Evolutionary conservation across 2,329 filamentous ascomycete genomes (phyloP).

Genomic region (Emmonsiellopsis sp.): DNA sequence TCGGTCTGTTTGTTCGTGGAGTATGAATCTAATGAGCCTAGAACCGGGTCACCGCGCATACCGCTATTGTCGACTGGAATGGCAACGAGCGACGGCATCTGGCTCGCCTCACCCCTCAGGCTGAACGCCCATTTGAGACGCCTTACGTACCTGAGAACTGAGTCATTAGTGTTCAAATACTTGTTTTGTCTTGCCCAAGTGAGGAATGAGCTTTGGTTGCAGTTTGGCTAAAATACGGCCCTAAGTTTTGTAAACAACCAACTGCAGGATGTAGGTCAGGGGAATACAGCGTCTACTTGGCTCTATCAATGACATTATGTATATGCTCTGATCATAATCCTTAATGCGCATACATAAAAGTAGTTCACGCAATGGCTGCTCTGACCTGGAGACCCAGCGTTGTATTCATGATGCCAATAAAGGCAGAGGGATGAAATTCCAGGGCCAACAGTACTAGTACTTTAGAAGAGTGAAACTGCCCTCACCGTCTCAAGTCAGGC

Average conservation of each 20-base stretch:
- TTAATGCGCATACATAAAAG: background rate
- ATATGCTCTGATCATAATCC: background rate
- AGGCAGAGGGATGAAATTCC: background rate
- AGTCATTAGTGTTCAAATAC: background rate
- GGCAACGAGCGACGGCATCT: slow-evolving; percentile 68
- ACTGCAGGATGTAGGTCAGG: background rate
- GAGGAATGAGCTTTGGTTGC: background rate
- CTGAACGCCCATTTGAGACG: slow-evolving; percentile 67
- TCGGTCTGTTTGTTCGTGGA: background rate
- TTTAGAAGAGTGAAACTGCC: background rate
- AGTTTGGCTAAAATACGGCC: background rate
- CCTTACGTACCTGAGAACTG: slow-evolving; percentile 27
- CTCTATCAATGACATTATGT: background rate
- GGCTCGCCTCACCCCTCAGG: slow-evolving; percentile 73
- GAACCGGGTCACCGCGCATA: slow-evolving; percentile 70
- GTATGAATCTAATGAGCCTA: slow-evolving; percentile 14
- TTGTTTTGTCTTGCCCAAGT: background rate
- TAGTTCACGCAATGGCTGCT: background rate
- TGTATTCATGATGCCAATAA: background rate
- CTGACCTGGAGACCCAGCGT: background rate
- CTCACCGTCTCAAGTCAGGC: background rate
- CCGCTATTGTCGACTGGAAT: slow-evolving; percentile 73
- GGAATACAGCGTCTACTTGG: background rate
- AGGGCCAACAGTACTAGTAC: background rate
- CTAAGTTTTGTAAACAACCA: background rate